Evolutionary conservation across 2,329 filamentous ascomycete species (phyloP).

Genomic region (Cytospora piceae): DNA sequence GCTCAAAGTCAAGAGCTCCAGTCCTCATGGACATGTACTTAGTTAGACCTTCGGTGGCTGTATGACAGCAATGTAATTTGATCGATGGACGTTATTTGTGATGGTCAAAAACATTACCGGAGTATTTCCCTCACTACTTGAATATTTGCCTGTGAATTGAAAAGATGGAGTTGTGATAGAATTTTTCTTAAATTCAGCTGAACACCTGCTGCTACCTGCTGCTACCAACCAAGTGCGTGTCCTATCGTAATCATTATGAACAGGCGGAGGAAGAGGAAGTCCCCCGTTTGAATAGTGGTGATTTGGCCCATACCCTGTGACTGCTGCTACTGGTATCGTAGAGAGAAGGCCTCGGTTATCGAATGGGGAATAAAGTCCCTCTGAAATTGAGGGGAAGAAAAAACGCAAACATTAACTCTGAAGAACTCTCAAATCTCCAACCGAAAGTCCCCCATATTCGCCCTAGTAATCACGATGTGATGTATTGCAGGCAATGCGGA

Average conservation of each 20-base stretch:
- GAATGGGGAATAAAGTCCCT: background rate
- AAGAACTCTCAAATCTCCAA: background rate
- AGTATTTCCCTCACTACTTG: background rate
- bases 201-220: background rate
- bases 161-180: background rate
- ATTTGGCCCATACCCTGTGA: constrained; percentile 1
- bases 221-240: constrained; percentile 3
- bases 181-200: background rate
- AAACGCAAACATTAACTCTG: background rate
- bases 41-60: background rate
- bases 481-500: background rate
- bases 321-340: constrained; percentile 21
- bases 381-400: constrained; percentile 1
- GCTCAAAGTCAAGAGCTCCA: background rate
- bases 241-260: constrained; percentile 1
- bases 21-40: background rate
- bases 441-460: background rate
- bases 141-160: background rate
- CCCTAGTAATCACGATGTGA: background rate
- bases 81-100: constrained; percentile 2
- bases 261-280: background rate
- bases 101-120: background rate
- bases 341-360: constrained; percentile 8
- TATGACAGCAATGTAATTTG: background rate
- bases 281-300: background rate